These are phyloP conservation scores for Osmanthus fragrans DNA, from an alignment of 257 asterid species.

Conservation along the genomic window DNA sequence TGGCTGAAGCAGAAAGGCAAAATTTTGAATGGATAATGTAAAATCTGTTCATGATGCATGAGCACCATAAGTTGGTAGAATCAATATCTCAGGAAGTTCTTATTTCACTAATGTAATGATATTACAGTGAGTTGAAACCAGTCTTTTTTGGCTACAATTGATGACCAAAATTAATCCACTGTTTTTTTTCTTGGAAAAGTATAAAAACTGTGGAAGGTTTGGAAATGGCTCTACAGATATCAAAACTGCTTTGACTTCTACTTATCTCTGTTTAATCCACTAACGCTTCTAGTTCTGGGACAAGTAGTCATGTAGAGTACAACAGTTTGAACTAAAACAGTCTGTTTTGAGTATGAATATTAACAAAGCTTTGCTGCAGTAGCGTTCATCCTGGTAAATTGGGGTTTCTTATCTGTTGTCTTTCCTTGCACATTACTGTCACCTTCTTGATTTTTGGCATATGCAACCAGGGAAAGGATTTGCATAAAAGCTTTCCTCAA, in stretches of 20 bases:
- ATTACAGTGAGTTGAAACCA: not conserved
- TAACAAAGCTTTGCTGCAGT: not conserved
- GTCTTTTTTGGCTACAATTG: not conserved
- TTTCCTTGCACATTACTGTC: not conserved
- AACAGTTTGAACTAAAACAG: not conserved
- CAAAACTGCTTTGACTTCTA: not conserved
- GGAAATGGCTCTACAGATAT: not conserved
- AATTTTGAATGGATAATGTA: not conserved
- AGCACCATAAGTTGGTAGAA: not conserved
- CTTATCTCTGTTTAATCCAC: not conserved
- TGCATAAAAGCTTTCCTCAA: constrained; percentile 93
- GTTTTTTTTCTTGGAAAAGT: not conserved
- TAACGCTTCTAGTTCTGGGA: not conserved
- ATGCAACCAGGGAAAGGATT: constrained; percentile 92
- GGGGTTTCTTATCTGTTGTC: not conserved
- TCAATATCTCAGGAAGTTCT: not conserved
- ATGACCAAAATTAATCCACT: not conserved
- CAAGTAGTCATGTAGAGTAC: not conserved
- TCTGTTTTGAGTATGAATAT: not conserved
- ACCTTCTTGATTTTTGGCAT: constrained; percentile 39
- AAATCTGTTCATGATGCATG: not conserved
- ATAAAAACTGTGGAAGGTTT: not conserved
- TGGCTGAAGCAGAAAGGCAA: not conserved
- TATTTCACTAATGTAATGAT: not conserved
- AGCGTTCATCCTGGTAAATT: not conserved